Evolutionary conservation across 208 protist species (phyloP), one percentile per base, ranked within the genome.

Genomic region (Crithidia sp.): DNA sequence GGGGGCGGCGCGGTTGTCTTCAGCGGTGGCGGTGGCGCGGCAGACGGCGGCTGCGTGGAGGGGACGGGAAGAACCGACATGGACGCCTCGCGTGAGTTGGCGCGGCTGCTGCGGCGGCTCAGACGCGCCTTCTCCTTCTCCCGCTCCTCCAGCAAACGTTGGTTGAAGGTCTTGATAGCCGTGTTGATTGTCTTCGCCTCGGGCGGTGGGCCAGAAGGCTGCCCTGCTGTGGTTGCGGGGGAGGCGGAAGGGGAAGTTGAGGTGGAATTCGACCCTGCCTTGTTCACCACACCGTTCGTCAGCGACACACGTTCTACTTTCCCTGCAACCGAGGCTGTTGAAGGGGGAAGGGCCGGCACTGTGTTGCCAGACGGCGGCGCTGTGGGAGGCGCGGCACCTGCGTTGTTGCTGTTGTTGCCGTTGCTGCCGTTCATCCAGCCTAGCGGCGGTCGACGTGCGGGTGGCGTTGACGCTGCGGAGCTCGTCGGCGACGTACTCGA

Each of bases 91-190:
- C 36, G 49, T 39, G 72, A 71, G 50, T 36, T 49, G 19, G 50
- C 7, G 43, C 58, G 28, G 57, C 58, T 67, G 59, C 19, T 55
- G 37, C 40, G 56, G 41, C 58, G 63, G 14, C 43, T 57, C 4
- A 7, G 10, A 12, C 57, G 64, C 13, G 64, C 47, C 47, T 45
- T 28, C 5, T 70, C 65, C 45, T 44, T 19, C 47, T 71, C 58
- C 5, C 17, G 53, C 50, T 77, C 72, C 64, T 71, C 65, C 19
- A 62, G 16, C 39, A 77, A 13, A 4, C 72, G 55, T 47, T 55
- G 49, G 53, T 77, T 77, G 36, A 77, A 77, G 16, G 52, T 13
- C 72, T 67, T 56, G 7, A 77, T 40, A 6, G 65, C 72, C 2
- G 57, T 19, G 9, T 39, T 62, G 56, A 77, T 66, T 4, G n/a